phyloP scores from a whole-genome alignment of 345 rosid genomes.

The Pelargonium nanum region DNA sequence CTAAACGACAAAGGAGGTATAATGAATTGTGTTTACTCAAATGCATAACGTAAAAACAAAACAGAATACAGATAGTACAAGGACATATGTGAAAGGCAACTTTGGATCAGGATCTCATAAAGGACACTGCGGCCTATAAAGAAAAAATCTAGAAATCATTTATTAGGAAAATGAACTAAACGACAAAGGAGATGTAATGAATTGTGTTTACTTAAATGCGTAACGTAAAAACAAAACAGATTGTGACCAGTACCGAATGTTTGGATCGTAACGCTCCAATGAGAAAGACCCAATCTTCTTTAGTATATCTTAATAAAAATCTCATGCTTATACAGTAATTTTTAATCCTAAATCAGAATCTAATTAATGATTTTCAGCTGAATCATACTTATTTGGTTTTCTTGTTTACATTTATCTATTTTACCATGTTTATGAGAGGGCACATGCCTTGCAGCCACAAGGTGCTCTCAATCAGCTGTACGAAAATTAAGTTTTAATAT shows the following conservation, averaged over 20 bases:
- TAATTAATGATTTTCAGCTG: background rate
- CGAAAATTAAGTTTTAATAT: background rate
- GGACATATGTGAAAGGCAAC: too few relatives aligned
- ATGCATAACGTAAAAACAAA: too few relatives aligned
- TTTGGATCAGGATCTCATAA: background rate
- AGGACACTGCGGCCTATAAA: background rate
- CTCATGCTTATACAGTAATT: background rate
- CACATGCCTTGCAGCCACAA: background rate
- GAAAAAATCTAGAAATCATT: background rate
- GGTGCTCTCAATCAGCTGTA: background rate
- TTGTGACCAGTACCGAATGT: background rate
- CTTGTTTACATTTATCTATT: background rate
- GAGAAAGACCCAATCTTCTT: background rate
- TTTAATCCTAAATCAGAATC: background rate
- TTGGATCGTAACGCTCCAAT: background rate
- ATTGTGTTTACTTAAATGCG: too few relatives aligned
- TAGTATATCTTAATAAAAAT: background rate
- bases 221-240: background rate
- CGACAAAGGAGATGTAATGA: too few relatives aligned
- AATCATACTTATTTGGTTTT: background rate
- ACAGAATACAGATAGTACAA: too few relatives aligned
- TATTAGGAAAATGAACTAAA: too few relatives aligned
- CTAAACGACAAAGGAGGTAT: too few relatives aligned
- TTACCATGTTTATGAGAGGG: background rate
- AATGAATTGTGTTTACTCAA: too few relatives aligned